These are phyloP conservation scores for Solanum boliviense DNA, from an alignment of 257 asterid genomes.

Conservation along the genomic window DNA sequence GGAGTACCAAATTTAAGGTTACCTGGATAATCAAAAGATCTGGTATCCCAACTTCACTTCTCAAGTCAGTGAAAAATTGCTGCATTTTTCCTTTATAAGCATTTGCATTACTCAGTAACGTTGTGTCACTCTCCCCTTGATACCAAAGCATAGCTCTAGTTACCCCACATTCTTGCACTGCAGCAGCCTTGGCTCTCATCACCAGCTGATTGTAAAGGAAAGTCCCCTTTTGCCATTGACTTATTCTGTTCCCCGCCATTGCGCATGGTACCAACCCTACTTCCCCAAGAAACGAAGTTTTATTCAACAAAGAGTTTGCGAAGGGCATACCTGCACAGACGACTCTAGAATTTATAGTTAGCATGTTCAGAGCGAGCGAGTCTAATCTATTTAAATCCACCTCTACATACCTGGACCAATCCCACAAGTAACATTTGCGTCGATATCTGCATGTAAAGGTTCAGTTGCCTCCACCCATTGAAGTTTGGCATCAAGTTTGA, in stretches of 20 bases:
- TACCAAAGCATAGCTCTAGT: constrained; percentile 27
- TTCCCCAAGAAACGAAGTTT: neutral
- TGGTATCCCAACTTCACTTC: constrained; percentile 10
- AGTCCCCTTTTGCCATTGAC: constrained; percentile 19
- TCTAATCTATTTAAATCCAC: neutral
- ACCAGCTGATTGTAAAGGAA: constrained; percentile 15
- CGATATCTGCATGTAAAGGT: neutral
- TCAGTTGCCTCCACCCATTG: neutral
- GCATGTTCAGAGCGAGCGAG: neutral
- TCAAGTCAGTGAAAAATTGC: constrained; percentile 10
- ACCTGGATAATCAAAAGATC: constrained; percentile 22
- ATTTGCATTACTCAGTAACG: neutral
- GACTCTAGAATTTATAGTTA: neutral
- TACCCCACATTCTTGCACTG: neutral
- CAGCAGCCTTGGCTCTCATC: constrained; percentile 4
- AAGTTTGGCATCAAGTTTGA: neutral
- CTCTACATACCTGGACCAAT: neutral
- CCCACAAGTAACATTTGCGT: neutral
- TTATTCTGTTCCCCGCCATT: constrained; percentile 24
- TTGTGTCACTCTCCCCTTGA: constrained; percentile 27
- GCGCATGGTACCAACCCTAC: constrained; percentile 35
- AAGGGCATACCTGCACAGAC: constrained; percentile 17
- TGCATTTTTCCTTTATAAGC: constrained; percentile 12
- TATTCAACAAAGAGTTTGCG: constrained; percentile 12
- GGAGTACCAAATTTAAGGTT: neutral